Conservation (phyloP, 1,284 basidiomycete genomes). For the Afroboletus lepidellus region DNA sequence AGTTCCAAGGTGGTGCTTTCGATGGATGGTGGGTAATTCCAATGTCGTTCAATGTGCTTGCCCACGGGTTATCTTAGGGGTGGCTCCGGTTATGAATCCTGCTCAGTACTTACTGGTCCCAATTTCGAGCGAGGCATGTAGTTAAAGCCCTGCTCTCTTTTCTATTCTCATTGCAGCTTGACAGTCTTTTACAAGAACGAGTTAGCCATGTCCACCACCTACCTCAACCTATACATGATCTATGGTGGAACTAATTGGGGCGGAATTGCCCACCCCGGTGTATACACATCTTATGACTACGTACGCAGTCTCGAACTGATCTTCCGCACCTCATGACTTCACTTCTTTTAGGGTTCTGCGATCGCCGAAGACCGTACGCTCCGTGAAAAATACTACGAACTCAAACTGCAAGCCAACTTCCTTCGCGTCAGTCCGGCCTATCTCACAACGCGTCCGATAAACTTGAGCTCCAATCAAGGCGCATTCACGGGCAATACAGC, state of each 20-base stretch:
- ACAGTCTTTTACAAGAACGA: slow-evolving; percentile 53
- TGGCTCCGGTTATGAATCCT: slow-evolving; percentile 21
- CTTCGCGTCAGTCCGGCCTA: slow-evolving; percentile 46
- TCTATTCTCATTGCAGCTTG: not conserved
- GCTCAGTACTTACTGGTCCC: slow-evolving; percentile 24
- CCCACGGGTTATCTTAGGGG: slow-evolving; percentile 16
- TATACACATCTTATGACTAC: slow-evolving; percentile 51
- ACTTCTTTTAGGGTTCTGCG: slow-evolving; percentile 39
- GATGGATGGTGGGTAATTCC: slow-evolving; percentile 44
- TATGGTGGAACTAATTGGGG: slow-evolving; percentile 53
- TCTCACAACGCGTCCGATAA: slow-evolving; percentile 44
- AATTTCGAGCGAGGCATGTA: slow-evolving; percentile 26
- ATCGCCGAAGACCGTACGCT: slow-evolving; percentile 50
- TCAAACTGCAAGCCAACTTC: slow-evolving; percentile 50
- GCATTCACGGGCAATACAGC: slow-evolving; percentile 46
- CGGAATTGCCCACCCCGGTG: slow-evolving; percentile 45
- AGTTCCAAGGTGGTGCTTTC: slow-evolving; percentile 52
- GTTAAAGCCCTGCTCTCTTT: not conserved
- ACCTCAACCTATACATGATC: slow-evolving; percentile 50
- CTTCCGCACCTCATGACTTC: not conserved
- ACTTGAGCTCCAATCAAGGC: slow-evolving; percentile 39
- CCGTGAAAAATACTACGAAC: slow-evolving; percentile 50
- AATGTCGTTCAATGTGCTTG: not conserved
- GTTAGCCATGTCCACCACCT: slow-evolving; percentile 46
- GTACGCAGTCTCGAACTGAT: slow-evolving; percentile 24